phyloP scores from a whole-genome alignment of 2,329 filamentous ascomycete species.

The Xylaria sp. region DNA sequence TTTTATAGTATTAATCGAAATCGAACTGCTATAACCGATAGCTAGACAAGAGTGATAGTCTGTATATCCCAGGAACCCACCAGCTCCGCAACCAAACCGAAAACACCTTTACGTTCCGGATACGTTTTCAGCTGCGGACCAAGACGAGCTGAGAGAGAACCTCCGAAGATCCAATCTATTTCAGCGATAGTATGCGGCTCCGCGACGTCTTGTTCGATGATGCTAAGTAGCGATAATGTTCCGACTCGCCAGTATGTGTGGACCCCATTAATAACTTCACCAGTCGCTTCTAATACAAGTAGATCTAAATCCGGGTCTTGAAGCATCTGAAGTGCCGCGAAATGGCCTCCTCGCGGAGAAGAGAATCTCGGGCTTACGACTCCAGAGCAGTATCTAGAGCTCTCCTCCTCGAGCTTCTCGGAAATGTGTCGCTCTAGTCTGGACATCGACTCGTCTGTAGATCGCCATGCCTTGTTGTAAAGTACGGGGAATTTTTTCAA shows the following conservation, averaged over 20 bases:
- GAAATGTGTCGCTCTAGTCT: not conserved
- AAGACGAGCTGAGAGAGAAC: constrained; percentile 6
- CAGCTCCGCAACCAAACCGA: not conserved
- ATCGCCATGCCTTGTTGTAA: constrained; percentile 7
- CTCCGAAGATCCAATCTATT: not conserved
- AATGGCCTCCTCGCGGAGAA: not conserved
- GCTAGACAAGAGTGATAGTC: not conserved
- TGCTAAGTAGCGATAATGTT: not conserved
- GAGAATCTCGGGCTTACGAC: not conserved
- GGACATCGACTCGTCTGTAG: not conserved
- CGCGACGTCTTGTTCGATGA: not conserved
- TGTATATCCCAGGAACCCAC: not conserved
- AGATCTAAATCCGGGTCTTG: not conserved
- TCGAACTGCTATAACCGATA: not conserved
- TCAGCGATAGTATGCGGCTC: not conserved
- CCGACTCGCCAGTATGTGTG: constrained; percentile 4
- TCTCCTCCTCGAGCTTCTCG: not conserved
- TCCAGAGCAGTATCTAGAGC: no score
- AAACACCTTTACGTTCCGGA: not conserved
- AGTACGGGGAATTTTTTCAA: not conserved
- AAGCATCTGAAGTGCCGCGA: constrained; percentile 5
- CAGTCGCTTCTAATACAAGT: constrained; percentile 6
- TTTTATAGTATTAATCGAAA: not conserved
- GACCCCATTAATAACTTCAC: not conserved
- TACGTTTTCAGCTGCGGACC: not conserved